These are phyloP conservation scores for Dacryopinax spathularia DNA, from an alignment of 768 basidiomycete species.

Conservation along the genomic window DNA sequence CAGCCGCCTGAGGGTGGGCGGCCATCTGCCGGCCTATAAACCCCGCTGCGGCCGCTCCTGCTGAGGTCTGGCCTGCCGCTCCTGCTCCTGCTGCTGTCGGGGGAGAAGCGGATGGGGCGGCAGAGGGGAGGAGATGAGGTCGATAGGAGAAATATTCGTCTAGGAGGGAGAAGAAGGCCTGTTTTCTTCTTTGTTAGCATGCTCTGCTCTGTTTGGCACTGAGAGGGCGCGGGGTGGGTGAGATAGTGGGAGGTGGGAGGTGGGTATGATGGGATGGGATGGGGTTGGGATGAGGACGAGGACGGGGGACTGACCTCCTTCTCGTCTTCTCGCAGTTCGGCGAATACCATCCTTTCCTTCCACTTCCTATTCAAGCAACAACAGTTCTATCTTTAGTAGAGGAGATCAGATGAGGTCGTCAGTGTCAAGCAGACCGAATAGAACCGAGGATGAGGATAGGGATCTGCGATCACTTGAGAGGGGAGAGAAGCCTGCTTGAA, in stretches of 20 bases:
- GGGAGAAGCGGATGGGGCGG: background rate
- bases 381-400: too few relatives aligned
- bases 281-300: background rate
- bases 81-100: too few relatives aligned
- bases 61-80: background rate
- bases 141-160: background rate
- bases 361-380: background rate
- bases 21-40: background rate
- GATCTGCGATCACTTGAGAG: too few relatives aligned
- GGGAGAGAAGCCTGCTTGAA: too few relatives aligned
- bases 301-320: background rate
- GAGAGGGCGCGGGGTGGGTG: too few relatives aligned
- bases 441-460: too few relatives aligned
- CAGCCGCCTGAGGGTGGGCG: background rate
- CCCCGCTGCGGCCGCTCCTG: background rate
- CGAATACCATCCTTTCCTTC: background rate
- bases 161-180: background rate
- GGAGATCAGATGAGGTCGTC: too few relatives aligned
- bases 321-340: background rate
- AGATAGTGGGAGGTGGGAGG: too few relatives aligned
- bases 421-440: too few relatives aligned
- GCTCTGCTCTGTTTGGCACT: too few relatives aligned
- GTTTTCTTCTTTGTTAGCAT: too few relatives aligned
- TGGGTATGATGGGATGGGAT: background rate
- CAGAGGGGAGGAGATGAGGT: background rate